Percentiles rank a stretch among this genome's conserved stretches.
Evolutionary conservation across 2,329 filamentous ascomycete species (phyloP).

Genomic region (Ophiostoma quercus): DNA sequence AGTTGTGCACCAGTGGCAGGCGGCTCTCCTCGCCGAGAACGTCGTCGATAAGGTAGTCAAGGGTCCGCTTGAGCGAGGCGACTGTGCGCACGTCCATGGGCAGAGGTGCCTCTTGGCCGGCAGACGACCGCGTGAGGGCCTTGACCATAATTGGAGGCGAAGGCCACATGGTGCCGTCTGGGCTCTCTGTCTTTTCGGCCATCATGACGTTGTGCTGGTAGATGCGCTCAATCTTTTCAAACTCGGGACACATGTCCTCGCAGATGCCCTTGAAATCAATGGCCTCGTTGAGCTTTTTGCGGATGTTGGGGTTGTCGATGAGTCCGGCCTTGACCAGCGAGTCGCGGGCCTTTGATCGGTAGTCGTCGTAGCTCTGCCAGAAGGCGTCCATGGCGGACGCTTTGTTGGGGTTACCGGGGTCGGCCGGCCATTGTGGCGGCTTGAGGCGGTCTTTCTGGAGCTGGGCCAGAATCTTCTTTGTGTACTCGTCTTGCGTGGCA

Average conservation of each 20-base stretch:
- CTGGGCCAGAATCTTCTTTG: conserved; percentile 48
- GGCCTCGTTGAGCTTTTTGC: conserved; percentile 57
- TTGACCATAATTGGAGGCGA: conserved; percentile 57
- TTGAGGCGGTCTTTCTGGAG: conserved; percentile 51
- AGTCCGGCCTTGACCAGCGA: conserved; percentile 55
- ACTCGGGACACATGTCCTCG: conserved; percentile 65
- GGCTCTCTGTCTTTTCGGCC: conserved; percentile 47
- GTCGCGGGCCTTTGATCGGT: conserved; percentile 52
- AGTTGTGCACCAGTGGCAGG: conserved; percentile 54
- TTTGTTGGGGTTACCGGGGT: conserved; percentile 49
- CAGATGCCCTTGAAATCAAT: conserved; percentile 64
- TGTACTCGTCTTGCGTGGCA: conserved; percentile 34
- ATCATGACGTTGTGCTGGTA: conserved; percentile 54
- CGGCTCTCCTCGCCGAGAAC: conserved; percentile 51
- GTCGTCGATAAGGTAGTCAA: conserved; percentile 59
- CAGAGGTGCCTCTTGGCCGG: conserved; percentile 61
- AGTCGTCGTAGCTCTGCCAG: conserved; percentile 52
- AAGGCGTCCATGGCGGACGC: conserved; percentile 50
- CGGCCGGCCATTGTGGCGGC: conserved; percentile 51
- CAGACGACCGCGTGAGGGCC: conserved; percentile 61
- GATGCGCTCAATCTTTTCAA: conserved; percentile 59
- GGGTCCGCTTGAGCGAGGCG: conserved; percentile 51
- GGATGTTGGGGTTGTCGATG: conserved; percentile 61
- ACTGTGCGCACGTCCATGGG: conserved; percentile 64
- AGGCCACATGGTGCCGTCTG: conserved; percentile 42